These are phyloP conservation scores for Teunomyces atbi DNA, from an alignment of 805 yeast species.

Conservation along the genomic window DNA sequence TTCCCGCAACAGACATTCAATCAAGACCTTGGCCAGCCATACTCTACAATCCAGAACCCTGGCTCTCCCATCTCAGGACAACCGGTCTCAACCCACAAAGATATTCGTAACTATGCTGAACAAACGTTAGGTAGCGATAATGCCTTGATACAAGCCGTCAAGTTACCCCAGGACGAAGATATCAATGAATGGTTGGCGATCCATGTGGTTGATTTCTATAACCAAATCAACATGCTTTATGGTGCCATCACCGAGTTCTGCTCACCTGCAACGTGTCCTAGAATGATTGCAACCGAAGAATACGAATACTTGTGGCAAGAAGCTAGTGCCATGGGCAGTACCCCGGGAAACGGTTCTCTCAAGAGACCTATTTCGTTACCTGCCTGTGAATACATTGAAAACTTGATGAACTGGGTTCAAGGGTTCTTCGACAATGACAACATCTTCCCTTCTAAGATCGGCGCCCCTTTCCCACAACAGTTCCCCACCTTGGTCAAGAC, in stretches of 20 bases:
- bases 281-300: constrained; percentile 97
- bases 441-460: constrained; percentile 84
- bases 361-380: constrained; percentile 81
- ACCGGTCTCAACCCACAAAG: constrained; percentile 56
- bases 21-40: constrained; percentile 18
- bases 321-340: constrained; percentile 37
- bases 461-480: constrained; percentile 87
- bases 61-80: constrained; percentile 19
- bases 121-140: constrained; percentile 93
- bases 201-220: constrained; percentile 95
- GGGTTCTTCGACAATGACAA: constrained; percentile 86
- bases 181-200: constrained; percentile 94
- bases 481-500: constrained; percentile 78
- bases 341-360: constrained; percentile 31
- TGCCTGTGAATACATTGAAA: constrained; percentile 94
- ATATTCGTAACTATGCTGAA: constrained; percentile 85
- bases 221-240: constrained; percentile 93
- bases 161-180: constrained; percentile 90
- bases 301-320: constrained; percentile 98
- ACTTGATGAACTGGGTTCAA: constrained; percentile 93
- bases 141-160: constrained; percentile 88
- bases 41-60: constrained; percentile 27
- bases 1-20: constrained; percentile 28
- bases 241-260: constrained; percentile 96
- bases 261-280: constrained; percentile 90